A percentile compares a stretch with the other conserved stretches of the same genome.
Conservation (phyloP, 192 early-diverging fungal genomes). For the Entrophospora sp. region DNA sequence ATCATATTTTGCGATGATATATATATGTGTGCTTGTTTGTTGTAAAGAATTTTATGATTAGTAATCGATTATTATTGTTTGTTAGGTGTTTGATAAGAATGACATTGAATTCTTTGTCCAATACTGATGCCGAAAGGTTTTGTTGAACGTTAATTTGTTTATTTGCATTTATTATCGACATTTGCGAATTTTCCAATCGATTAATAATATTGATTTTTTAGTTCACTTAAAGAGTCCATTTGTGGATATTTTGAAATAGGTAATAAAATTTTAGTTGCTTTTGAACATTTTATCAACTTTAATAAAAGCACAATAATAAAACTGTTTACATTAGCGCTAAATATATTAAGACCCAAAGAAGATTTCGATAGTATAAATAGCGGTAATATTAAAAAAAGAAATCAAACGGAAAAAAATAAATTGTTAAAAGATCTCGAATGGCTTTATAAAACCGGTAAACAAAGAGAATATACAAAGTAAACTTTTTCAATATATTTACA, state of each 20-base stretch:
- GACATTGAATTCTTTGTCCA: background rate
- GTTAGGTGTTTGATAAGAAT: slow-evolving; percentile 21
- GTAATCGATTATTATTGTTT: no score
- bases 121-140: background rate
- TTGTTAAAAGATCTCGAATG: slow-evolving; percentile 22
- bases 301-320: no score
- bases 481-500: background rate
- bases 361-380: no score
- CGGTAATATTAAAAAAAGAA: no score
- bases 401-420: background rate
- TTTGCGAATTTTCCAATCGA: background rate
- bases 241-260: slow-evolving; percentile 22
- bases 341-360: no score
- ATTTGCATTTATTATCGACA: background rate
- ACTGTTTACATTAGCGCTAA: no score
- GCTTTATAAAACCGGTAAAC: slow-evolving; percentile 19
- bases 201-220: background rate
- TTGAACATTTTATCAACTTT: no score
- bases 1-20: no score
- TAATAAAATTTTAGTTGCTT: no score
- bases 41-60: no score
- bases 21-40: no score
- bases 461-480: background rate
- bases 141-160: background rate
- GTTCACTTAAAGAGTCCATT: slow-evolving; percentile 2